phyloP scores from a whole-genome alignment of 2,329 filamentous ascomycete species.

The Magnaporthiopsis incrustans region DNA sequence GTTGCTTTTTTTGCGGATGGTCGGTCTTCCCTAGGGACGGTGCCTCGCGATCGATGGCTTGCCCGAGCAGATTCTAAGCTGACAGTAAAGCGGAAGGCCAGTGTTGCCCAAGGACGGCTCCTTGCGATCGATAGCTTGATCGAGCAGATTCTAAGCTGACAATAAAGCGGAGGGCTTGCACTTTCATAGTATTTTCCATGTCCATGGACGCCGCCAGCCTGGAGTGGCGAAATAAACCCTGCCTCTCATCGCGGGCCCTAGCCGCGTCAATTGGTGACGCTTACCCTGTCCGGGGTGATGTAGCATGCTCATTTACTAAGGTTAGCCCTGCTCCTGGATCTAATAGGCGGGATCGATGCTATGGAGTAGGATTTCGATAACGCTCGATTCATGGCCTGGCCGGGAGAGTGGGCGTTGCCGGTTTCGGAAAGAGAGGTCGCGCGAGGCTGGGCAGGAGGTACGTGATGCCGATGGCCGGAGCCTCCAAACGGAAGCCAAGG shows the following conservation, averaged over 20 bases:
- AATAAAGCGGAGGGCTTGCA: neutral
- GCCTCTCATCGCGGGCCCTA: neutral
- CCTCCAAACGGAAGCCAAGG: too few relatives aligned
- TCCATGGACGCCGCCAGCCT: neutral
- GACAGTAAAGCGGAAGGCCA: neutral
- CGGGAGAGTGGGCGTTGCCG: too few relatives aligned
- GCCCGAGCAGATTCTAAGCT: too few relatives aligned
- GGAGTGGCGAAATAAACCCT: neutral
- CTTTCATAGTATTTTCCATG: neutral
- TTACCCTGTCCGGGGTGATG: neutral
- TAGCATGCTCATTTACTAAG: neutral
- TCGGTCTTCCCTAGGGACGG: neutral
- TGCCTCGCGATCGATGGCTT: neutral
- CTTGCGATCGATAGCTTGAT: neutral
- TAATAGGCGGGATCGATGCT: neutral
- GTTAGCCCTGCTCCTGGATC: too few relatives aligned
- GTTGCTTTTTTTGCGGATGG: too few relatives aligned
- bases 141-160: too few relatives aligned
- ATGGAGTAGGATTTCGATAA: neutral
- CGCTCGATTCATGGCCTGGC: neutral
- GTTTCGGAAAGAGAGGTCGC: too few relatives aligned
- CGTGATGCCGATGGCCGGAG: too few relatives aligned
- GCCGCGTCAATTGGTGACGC: neutral
- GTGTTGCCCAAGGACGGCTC: too few relatives aligned
- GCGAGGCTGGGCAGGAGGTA: too few relatives aligned